Conservation (phyloP, 1,284 basidiomycete genomes). For the Sanghuangporus weigelae region DNA sequence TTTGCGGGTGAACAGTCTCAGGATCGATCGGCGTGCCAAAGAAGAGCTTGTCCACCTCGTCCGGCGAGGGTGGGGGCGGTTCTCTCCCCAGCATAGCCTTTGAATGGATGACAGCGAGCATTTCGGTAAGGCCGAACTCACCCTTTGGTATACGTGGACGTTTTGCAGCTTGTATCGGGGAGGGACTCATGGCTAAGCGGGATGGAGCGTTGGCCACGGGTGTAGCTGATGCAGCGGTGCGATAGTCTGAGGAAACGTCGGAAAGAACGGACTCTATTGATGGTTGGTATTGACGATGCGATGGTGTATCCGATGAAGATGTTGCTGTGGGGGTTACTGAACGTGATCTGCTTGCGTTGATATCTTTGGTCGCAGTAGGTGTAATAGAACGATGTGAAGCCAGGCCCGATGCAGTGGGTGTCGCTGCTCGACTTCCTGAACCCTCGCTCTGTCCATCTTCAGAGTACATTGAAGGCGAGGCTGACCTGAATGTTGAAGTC, state of each 20-base stretch:
- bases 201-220: slow-evolving; percentile 22
- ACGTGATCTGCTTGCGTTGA: slow-evolving; percentile 23
- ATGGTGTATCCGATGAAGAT: slow-evolving; percentile 26
- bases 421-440: slow-evolving; percentile 34
- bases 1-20: slow-evolving; percentile 62
- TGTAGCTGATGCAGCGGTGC: slow-evolving; percentile 38
- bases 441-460: slow-evolving; percentile 37
- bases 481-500: slow-evolving; percentile 29
- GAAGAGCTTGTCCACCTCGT: slow-evolving; percentile 65
- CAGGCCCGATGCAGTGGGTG: slow-evolving; percentile 26
- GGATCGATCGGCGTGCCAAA: slow-evolving; percentile 65
- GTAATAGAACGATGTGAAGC: slow-evolving; percentile 28
- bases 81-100: slow-evolving; percentile 36
- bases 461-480: slow-evolving; percentile 55
- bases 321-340: slow-evolving; percentile 38
- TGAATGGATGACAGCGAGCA: slow-evolving; percentile 80
- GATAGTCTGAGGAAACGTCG: slow-evolving; percentile 46
- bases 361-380: slow-evolving; percentile 26
- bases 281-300: slow-evolving; percentile 38
- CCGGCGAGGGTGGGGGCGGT: slow-evolving; percentile 35
- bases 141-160: slow-evolving; percentile 60
- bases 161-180: slow-evolving; percentile 24
- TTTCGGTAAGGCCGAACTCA: slow-evolving; percentile 78
- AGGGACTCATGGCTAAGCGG: slow-evolving; percentile 25
- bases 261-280: slow-evolving; percentile 65